Percentiles rank a stretch among this genome's conserved stretches.
Evolutionary conservation across 176 grass and related monocot species (phyloP).

Genomic region (Ensete ventricosum): DNA sequence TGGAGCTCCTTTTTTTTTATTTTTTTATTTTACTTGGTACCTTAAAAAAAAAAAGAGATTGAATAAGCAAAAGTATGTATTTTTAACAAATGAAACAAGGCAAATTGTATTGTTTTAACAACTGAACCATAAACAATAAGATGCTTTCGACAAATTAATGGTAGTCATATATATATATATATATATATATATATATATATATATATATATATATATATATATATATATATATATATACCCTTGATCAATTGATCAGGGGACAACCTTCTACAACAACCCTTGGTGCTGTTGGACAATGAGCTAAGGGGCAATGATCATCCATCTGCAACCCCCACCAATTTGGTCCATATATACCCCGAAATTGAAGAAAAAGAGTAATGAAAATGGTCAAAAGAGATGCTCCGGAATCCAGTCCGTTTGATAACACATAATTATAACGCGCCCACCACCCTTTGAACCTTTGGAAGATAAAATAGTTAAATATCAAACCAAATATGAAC

Average conservation of each 20-base stretch:
- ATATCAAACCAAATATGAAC: background rate
- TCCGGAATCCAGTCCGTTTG: constrained; percentile 39
- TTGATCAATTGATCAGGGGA: background rate
- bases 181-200: too few relatives aligned
- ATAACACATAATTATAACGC: constrained; percentile 65
- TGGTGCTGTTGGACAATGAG: background rate
- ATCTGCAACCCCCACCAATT: constrained; percentile 33
- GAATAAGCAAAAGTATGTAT: too few relatives aligned
- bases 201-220: too few relatives aligned
- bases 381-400: constrained; percentile 46
- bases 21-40: too few relatives aligned
- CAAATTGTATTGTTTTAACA: too few relatives aligned
- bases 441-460: constrained; percentile 53
- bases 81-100: too few relatives aligned
- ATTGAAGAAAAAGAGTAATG: constrained; percentile 44
- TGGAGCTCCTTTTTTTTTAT: too few relatives aligned
- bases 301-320: background rate
- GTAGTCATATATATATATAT: too few relatives aligned
- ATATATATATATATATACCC: too few relatives aligned
- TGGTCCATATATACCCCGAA: constrained; percentile 30
- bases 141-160: too few relatives aligned
- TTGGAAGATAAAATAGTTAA: background rate
- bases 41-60: too few relatives aligned
- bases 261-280: background rate
- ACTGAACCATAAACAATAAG: too few relatives aligned